Base-by-base conservation (phyloP, 176 grass and related monocot species). In the Bonia amplexicaulis region DNA sequence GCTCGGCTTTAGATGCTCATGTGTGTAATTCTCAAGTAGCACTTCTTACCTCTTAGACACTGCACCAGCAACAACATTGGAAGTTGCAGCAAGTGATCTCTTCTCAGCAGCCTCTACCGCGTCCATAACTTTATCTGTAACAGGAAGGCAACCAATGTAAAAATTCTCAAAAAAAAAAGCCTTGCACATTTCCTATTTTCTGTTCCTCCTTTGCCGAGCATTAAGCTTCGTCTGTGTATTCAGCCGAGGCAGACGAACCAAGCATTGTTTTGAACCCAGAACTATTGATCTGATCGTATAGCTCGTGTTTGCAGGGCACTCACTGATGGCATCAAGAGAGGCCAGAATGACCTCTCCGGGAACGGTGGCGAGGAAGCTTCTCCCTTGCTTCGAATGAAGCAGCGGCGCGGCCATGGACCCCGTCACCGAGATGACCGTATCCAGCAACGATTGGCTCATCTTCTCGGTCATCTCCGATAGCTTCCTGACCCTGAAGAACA, bases 391-490 rank as follows among this genome's bases (percentile, higher is more conserved):
- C 23, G 96, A 94, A 39, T 78, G 85, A 25, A 94, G 72, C 53
- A 98, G 49, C 12, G 96, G 93, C 69, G 84, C 91, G 0, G 91
- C 66, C 82, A 98, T 90, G 17, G 93, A 89, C 10, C 96, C 90
- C 0, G 91, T 94, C 48, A 94, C 88, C 10, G 88, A 68, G 78
- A 98, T 55, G 35, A 98, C 84, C 3, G 88, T 91, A 16, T 96
- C 88, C 0, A 98, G 96, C 88, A 98, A 79, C 39, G 86, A 92
- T 51, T 89, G 78, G 82, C 96, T 98, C 81, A 95, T 95, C 69
- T 84, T 92, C 85, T 98, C 96, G 3, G 96, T 95, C 93, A 98
- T 98, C 85, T 95, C 93, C 45, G 96, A 92, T 25, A 98, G 39
- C 74, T 92, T 89, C 85, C 89, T 87, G 29, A 93, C 96, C 84